Percentiles rank a stretch among this genome's conserved stretches.
phyloP scores from a whole-genome alignment of 805 yeast species.

The Candida orba region DNA sequence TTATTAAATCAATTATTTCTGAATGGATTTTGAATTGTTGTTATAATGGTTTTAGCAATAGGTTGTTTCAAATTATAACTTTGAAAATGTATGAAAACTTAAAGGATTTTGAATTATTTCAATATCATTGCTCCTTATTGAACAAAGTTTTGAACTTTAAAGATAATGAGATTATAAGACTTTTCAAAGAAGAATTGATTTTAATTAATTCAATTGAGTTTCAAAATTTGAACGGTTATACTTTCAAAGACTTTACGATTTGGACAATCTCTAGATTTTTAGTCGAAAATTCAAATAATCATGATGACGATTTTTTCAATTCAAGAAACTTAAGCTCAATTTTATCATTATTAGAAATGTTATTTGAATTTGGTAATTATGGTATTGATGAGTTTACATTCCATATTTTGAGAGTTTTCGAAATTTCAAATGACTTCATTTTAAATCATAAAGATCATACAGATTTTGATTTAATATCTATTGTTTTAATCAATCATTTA shows the following conservation, averaged over 20 bases:
- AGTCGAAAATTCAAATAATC: slow-evolving; percentile 17
- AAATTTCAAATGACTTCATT: slow-evolving; percentile 25
- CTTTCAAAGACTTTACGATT: slow-evolving; percentile 52
- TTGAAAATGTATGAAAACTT: slow-evolving; percentile 41
- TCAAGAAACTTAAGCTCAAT: slow-evolving; percentile 35
- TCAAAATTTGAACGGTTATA: slow-evolving; percentile 41
- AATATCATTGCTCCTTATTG: slow-evolving; percentile 53
- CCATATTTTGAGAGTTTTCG: slow-evolving; percentile 36
- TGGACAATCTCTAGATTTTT: slow-evolving; percentile 42
- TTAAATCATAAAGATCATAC: slow-evolving; percentile 6
- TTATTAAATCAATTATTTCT: slow-evolving; percentile 32
- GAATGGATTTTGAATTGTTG: slow-evolving; percentile 42
- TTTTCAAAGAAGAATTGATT: slow-evolving; percentile 52
- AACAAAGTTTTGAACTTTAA: slow-evolving; percentile 45
- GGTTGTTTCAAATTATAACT: slow-evolving; percentile 53
- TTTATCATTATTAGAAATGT: slow-evolving; percentile 36
- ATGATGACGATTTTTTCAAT: slow-evolving; percentile 23
- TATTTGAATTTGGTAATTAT: slow-evolving; percentile 51
- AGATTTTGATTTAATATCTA: slow-evolving; percentile 16
- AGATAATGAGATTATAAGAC: slow-evolving; percentile 33
- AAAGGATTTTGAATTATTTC: slow-evolving; percentile 58
- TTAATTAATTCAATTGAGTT: slow-evolving; percentile 43
- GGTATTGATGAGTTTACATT: slow-evolving; percentile 31
- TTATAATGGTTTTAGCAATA: slow-evolving; percentile 48
- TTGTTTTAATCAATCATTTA: slow-evolving; percentile 20